Conservation (phyloP, 305 asterid species). For the Fraxinus latifolia region DNA sequence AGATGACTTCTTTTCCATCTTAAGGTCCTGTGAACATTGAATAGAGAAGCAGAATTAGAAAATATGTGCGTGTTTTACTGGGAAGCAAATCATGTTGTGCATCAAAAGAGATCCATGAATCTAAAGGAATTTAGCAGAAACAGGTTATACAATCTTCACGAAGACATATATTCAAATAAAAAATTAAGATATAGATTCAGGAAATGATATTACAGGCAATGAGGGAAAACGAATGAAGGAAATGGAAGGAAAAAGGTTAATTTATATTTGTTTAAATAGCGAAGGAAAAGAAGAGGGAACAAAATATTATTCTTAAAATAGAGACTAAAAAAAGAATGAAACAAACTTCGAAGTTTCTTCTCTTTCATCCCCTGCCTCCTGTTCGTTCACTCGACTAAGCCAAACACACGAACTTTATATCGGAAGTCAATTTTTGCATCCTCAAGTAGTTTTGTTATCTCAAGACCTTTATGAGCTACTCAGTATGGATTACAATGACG, state of each 20-base stretch:
- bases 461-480: not conserved
- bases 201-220: not conserved
- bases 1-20: conserved; percentile 43
- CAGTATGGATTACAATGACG: not conserved
- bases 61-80: not conserved
- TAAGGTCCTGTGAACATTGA: conserved; percentile 11
- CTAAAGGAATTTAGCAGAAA: not conserved
- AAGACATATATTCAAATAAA: not conserved
- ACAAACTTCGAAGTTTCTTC: not conserved
- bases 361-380: not conserved
- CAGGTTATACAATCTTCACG: not conserved
- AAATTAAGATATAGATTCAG: not conserved
- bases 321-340: not conserved
- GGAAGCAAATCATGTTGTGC: not conserved
- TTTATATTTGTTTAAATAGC: not conserved
- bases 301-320: not conserved
- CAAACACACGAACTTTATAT: not conserved
- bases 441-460: not conserved
- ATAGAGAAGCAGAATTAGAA: not conserved
- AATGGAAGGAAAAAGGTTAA: not conserved
- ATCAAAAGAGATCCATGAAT: not conserved
- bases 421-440: not conserved
- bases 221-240: not conserved
- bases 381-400: not conserved
- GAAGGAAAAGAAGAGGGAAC: not conserved